Evolutionary conservation across 1,284 basidiomycete genomes (phyloP).

Genomic region (Athelia psychrophila): DNA sequence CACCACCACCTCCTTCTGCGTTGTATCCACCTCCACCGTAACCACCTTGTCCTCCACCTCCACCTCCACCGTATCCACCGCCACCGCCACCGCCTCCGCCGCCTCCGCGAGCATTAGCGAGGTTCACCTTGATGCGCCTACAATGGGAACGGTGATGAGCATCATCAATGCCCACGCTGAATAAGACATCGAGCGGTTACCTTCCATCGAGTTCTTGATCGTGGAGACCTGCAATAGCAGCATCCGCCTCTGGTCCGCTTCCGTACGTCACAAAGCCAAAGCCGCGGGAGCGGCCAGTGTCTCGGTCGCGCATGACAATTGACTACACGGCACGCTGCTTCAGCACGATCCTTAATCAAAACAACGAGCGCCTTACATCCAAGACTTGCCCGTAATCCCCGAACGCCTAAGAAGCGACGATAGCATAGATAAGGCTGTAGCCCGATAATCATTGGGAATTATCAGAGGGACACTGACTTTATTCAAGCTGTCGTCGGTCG

Average conservation of each 20-base stretch:
- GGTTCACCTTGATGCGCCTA: slow-evolving; percentile 84
- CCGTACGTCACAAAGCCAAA: slow-evolving; percentile 93
- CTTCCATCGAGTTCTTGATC: slow-evolving; percentile 95
- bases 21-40: slow-evolving; percentile 28
- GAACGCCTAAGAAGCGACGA: slow-evolving; percentile 60
- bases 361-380: slow-evolving; percentile 52
- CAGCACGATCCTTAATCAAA: neutral
- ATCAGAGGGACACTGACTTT: slow-evolving; percentile 60
- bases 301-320: slow-evolving; percentile 97
- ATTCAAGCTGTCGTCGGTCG: slow-evolving; percentile 85
- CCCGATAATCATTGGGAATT: slow-evolving; percentile 6
- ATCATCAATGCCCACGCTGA: neutral
- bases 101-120: slow-evolving; percentile 80
- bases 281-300: slow-evolving; percentile 93
- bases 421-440: slow-evolving; percentile 31
- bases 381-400: slow-evolving; percentile 61
- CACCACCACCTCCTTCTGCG: too few species aligned
- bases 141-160: neutral
- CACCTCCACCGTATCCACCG: too few species aligned
- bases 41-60: slow-evolving; percentile 8
- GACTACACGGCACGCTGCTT: slow-evolving; percentile 53
- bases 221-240: slow-evolving; percentile 79
- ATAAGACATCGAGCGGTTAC: neutral
- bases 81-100: slow-evolving; percentile 45
- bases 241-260: slow-evolving; percentile 63